Percentiles rank a stretch among this genome's conserved stretches.
Evolutionary conservation across 1,139 yeast genomes (phyloP).

Genomic region (Saccharomyces pastorianus): DNA sequence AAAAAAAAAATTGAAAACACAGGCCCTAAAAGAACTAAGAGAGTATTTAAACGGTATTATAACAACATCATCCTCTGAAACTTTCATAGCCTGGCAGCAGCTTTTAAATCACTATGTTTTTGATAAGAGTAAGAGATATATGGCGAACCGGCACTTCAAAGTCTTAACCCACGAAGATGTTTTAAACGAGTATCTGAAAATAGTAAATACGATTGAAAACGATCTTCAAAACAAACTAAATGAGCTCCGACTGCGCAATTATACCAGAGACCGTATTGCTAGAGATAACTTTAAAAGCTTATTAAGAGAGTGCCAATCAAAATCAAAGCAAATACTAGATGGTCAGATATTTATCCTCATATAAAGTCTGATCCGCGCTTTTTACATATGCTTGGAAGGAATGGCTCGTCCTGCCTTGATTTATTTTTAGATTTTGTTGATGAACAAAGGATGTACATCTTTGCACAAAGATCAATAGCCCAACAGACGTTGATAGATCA

Average conservation of each 20-base stretch:
- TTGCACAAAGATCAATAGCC: conserved; percentile 53
- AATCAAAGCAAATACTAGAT: conserved; percentile 48
- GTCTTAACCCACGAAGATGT: conserved; percentile 52
- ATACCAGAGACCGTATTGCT: conserved; percentile 54
- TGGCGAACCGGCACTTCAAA: conserved; percentile 51
- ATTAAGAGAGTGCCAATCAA: conserved; percentile 33
- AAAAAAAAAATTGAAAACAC: conserved; percentile 34
- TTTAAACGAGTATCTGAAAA: conserved; percentile 41
- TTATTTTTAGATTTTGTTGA: conserved; percentile 71
- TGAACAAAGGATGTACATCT: conserved; percentile 48
- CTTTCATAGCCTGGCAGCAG: conserved; percentile 20
- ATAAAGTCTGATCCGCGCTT: conserved; percentile 55
- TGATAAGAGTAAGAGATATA: conserved; percentile 52
- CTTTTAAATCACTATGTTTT: conserved; percentile 22
- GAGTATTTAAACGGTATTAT: conserved; percentile 36
- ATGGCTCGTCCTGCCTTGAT: conserved; percentile 75
- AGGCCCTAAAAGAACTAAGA: conserved; percentile 47
- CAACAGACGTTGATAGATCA: conserved; percentile 43
- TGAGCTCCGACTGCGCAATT: conserved; percentile 37
- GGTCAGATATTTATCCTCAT: conserved; percentile 47
- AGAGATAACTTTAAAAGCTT: conserved; percentile 50
- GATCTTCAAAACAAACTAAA: conserved; percentile 28
- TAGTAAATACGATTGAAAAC: conserved; percentile 34
- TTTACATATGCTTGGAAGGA: conserved; percentile 58
- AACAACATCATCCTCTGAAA: conserved; percentile 4